Base-by-base conservation (phyloP, 2,329 filamentous ascomycete genomes). In the Pyrenochaeta sp. region DNA sequence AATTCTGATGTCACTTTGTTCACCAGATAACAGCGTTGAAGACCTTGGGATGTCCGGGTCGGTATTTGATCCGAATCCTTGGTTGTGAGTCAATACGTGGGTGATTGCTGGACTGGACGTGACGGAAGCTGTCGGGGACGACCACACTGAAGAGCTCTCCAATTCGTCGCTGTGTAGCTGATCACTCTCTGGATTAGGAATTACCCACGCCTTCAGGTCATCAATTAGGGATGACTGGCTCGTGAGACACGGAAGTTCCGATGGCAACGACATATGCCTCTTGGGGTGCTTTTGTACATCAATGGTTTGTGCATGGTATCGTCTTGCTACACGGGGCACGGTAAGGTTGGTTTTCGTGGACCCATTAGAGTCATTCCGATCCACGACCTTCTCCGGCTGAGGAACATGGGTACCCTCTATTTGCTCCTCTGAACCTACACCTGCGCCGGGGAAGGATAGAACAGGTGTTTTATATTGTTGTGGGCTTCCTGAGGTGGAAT, bases 191-290 rank as follows among this genome's bases (percentile, higher is more conserved):
- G 26, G 19, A 10, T 36, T 48, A 3, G 53, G 52, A 18, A 57
- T 23, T 4, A 67, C 52, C 36, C 48, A 63, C 2, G 47, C 38
- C 2, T 51, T 52, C n/a, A 67, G 37, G 17, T 65, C 62, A 13
- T 56, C 52, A 17, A 58, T 50, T 10, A 67, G 53, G 3, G 61
- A 65, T 1, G 56, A 38, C 11, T 61, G 54, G 14, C 45, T 54
- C 4, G 51, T 46, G 1, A 61, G 23, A 28, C 31, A 41, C 2
- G 60, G 62, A 2, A 66, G 48, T 28, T 51, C 37, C 3, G 43
- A 48, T 2, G 61, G 57, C 3, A 61, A 36, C 0, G 60, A 63
- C 3, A 32, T 40, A 31, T 60, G 51, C 24, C 44, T 61, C 6
- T 36, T 29, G 3, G 35, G 32, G 7, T 43, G 43, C 23, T 45